Evolutionary conservation across 441 rosid genomes (phyloP).

Genomic region (Cnidoscolus chayamansa): DNA sequence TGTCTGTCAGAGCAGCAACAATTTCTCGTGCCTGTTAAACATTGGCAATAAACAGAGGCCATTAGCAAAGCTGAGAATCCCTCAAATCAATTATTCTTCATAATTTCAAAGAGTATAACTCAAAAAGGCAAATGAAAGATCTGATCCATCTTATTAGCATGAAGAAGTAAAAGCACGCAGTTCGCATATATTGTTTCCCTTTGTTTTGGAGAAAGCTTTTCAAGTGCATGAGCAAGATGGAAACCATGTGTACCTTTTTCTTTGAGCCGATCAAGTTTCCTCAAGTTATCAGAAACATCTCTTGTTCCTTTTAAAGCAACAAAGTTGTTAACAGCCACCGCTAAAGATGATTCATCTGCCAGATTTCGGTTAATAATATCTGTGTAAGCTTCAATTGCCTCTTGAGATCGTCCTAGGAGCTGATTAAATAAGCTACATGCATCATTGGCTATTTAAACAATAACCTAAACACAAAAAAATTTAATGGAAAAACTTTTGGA

Average conservation of each 20-base stretch:
- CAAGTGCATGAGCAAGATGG: conserved; percentile 64
- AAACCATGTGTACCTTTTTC: conserved; percentile 58
- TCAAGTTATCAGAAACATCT: conserved; percentile 72
- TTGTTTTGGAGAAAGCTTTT: conserved; percentile 72
- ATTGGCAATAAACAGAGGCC: conserved; percentile 16
- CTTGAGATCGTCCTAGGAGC: conserved; percentile 65
- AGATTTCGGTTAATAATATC: conserved; percentile 59
- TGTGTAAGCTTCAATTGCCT: conserved; percentile 55
- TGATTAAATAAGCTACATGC: conserved; percentile 35
- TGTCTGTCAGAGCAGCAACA: conserved; percentile 51
- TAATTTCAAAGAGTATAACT: not conserved
- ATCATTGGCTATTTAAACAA: conserved; percentile 22
- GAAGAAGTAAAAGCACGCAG: conserved; percentile 78
- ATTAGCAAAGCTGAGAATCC: not conserved
- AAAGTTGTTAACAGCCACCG: conserved; percentile 82
- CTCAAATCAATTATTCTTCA: not conserved
- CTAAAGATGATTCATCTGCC: conserved; percentile 73
- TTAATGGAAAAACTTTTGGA: not conserved
- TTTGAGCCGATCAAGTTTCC: conserved; percentile 78
- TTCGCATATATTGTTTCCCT: conserved; percentile 74
- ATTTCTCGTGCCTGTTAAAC: conserved; percentile 77
- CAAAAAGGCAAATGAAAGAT: conserved; percentile 29
- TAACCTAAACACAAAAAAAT: not conserved
- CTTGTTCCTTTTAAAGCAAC: conserved; percentile 71
- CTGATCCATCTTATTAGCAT: conserved; percentile 83